Base-by-base conservation (phyloP, 257 asterid genomes). In the Fraxinus excelsior region DNA sequence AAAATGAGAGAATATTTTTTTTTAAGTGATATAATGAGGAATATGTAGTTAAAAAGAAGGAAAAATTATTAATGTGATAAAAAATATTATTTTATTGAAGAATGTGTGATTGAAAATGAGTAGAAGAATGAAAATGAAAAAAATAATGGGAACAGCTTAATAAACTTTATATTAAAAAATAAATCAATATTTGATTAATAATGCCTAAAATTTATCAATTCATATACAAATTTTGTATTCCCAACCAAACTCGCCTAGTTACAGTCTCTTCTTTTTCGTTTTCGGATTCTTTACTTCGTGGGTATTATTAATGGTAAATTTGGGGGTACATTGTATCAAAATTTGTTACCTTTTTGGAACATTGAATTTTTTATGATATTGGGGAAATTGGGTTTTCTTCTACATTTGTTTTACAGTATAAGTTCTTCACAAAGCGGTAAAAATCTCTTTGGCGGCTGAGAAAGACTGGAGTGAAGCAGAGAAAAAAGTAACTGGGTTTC, bases 381-480 rank as follows among this genome's bases (percentile, higher is more conserved):
- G 65, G 74, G 64, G 77, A 13, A 62, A 60, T 38, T 40, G 56
- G 80, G 77, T 29, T 74, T 77, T 25, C 67, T 72, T 78, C 44
- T 70, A 29, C 37, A 29, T 71, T 49, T 51, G 56, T 31, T 31
- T 60, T 38, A 23, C 66, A 23, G 72, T 31, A 13, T 73, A 72
- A 75, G 31, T 67, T 38, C 74, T 78, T 68, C 10, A 21, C 19
- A 28, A 77, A 67, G 77, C 70, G 72, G 25, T 46, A 23, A 70
- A 74, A 35, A 74, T 73, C 74, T 56, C 2, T 72, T 72, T 46
- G 37, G 79, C 67, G 73, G 79, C 77, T 34, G 78, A 82, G 44
- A 66, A 53, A 26, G 35, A 66, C 18, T 14, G 71, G 75, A 6
- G 85, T 29, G 10, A 13, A 56, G 35, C 16, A 74, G n/a, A 49